Percentiles rank a stretch among this genome's conserved stretches.
Evolutionary conservation across 2,329 filamentous ascomycete genomes (phyloP).

Genomic region (Aspergillus carbonarius): DNA sequence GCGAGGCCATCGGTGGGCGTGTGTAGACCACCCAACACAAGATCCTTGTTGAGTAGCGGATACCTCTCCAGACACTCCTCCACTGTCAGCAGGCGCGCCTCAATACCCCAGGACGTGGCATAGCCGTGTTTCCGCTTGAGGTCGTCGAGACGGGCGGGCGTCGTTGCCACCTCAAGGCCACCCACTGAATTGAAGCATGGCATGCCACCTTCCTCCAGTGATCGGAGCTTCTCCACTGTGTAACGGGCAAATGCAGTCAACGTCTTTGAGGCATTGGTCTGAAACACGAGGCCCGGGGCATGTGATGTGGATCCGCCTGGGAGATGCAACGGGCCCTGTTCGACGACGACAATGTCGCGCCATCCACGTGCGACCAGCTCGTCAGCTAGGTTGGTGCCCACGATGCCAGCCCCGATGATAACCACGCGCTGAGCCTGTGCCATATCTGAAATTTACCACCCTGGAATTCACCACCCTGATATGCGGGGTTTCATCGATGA

Average conservation of each 20-base stretch:
- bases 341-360: conserved; percentile 63
- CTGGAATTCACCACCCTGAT: too few relatives aligned
- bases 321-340: conserved; percentile 62
- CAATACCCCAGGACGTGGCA: conserved; percentile 61
- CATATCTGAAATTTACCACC: background rate
- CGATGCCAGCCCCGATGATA: conserved; percentile 64
- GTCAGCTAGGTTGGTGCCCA: conserved; percentile 63
- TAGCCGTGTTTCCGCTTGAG: conserved; percentile 63
- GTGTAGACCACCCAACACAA: conserved; percentile 59
- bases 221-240: conserved; percentile 60
- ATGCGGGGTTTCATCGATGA: too few relatives aligned
- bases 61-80: conserved; percentile 57
- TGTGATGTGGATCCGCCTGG: conserved; percentile 66
- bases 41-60: conserved; percentile 53
- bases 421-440: conserved; percentile 48
- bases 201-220: conserved; percentile 50
- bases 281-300: conserved; percentile 64
- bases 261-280: conserved; percentile 51
- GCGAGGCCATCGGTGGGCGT: conserved; percentile 63
- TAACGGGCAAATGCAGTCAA: conserved; percentile 61
- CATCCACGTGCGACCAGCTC: conserved; percentile 64
- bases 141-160: conserved; percentile 58
- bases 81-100: conserved; percentile 51
- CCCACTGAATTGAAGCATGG: conserved; percentile 63
- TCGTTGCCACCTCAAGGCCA: conserved; percentile 63